A percentile compares a stretch with the other conserved stretches of the same genome.
phyloP scores from a whole-genome alignment of 495 filamentous ascomycete genomes.

The Podospora appendiculata region DNA sequence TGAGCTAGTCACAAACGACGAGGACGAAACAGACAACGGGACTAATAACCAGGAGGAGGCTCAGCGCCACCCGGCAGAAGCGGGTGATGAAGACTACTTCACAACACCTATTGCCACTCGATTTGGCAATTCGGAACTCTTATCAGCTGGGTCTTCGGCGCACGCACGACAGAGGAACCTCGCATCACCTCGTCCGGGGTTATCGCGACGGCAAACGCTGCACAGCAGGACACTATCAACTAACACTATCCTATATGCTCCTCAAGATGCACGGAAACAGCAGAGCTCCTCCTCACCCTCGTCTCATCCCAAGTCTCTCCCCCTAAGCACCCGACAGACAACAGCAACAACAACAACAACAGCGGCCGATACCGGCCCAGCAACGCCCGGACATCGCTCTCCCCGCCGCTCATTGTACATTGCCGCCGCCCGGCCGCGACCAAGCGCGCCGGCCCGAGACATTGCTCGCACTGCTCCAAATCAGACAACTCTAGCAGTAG shows the following conservation, averaged over 20 bases:
- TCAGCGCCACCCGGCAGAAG: conserved; percentile 5
- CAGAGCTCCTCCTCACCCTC: conserved; percentile 37
- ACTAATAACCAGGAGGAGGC: conserved; percentile 17
- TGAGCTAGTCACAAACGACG: conserved; percentile 74
- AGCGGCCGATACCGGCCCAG: conserved; percentile 20
- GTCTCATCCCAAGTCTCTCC: conserved; percentile 17
- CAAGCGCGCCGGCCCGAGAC: conserved; percentile 39
- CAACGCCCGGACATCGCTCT: conserved; percentile 31
- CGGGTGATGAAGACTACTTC: conserved; percentile 38
- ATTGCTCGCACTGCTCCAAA: conserved; percentile 41
- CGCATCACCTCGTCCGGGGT: conserved; percentile 24
- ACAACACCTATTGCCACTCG: conserved; percentile 29
- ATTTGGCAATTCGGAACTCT: conserved; percentile 14
- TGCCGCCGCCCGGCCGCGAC: conserved; percentile 34
- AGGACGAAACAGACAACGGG: conserved; percentile 42
- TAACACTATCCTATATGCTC: conserved; percentile 70
- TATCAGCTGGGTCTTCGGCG: conserved; percentile 3
- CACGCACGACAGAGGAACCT: conserved; percentile 16
- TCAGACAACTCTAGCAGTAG: conserved; percentile 20
- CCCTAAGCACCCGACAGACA: conserved; percentile 27
- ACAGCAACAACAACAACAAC: neutral
- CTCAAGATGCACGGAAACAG: conserved; percentile 28
- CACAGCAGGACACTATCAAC: conserved; percentile 65
- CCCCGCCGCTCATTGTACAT: conserved; percentile 39
- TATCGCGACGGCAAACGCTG: conserved; percentile 24